Conservation (phyloP, 164 flowering plant species). For the Piper betle region DNA sequence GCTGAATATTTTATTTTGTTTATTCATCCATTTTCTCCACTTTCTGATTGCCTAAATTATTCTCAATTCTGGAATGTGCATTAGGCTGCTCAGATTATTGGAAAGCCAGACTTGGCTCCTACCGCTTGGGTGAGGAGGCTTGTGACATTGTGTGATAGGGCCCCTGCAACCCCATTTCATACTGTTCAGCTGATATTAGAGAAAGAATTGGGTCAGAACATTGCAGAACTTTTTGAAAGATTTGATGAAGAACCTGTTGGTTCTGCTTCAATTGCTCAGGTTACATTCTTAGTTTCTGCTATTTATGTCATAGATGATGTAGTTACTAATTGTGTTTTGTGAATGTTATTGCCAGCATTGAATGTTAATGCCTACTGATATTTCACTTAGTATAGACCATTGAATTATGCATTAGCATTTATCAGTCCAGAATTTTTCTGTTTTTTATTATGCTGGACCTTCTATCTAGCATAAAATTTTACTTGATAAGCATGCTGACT, state of each 20-base stretch:
- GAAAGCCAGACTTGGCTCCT: conserved; percentile 97
- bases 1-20: too few relatives aligned
- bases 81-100: conserved; percentile 83
- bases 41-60: conserved; percentile 12
- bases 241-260: conserved; percentile 74
- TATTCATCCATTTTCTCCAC: too few relatives aligned
- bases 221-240: conserved; percentile 57
- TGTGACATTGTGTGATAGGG: conserved; percentile 83
- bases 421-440: too few relatives aligned
- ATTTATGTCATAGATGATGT: neutral
- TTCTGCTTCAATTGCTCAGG: conserved; percentile 99
- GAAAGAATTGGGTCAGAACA: conserved; percentile 63
- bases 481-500: too few relatives aligned
- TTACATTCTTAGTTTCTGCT: conserved; percentile 9
- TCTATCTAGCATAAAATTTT: too few relatives aligned
- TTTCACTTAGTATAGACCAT: too few relatives aligned
- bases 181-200: conserved; percentile 44
- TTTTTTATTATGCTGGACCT: too few relatives aligned
- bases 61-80: neutral
- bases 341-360: too few relatives aligned
- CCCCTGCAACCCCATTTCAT: conserved; percentile 69
- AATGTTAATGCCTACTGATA: too few relatives aligned
- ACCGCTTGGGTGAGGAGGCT: conserved; percentile 94
- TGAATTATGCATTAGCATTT: too few relatives aligned
- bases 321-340: too few relatives aligned